Evolutionary conservation across 108 stramenopile species (phyloP).

Genomic region (Cyclotella cryptica): DNA sequence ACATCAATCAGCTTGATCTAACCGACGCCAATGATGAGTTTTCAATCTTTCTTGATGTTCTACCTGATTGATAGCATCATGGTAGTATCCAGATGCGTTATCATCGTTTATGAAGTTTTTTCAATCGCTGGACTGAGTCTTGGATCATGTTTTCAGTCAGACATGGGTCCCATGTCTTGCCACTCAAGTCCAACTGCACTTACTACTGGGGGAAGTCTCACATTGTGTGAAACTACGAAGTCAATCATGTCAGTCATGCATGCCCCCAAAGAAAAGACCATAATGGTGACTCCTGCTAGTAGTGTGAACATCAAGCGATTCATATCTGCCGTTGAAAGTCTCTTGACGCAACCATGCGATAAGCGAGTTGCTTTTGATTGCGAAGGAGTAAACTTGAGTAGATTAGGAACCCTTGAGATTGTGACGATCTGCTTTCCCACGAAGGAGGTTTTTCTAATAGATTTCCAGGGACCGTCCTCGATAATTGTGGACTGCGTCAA

Average conservation of each 20-base stretch:
- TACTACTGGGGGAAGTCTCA: no score
- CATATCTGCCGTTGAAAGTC: constrained; percentile 8
- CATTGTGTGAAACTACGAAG: no score
- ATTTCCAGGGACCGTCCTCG: constrained; percentile 1
- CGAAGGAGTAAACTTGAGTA: constrained; percentile 50
- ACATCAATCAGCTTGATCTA: constrained; percentile 82
- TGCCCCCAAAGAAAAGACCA: no score
- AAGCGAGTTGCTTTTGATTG: constrained; percentile 45
- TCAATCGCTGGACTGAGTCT: no score
- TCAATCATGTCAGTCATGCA: no score
- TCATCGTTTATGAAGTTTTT: no score
- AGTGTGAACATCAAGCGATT: constrained; percentile 4
- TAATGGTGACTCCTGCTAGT: not conserved
- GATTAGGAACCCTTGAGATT: constrained; percentile 44
- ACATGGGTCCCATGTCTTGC: no score
- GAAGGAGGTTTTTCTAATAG: constrained; percentile 15
- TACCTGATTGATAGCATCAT: constrained; percentile 5
- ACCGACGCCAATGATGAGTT: constrained; percentile 54
- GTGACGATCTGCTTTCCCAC: constrained; percentile 38
- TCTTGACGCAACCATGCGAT: constrained; percentile 4
- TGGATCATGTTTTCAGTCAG: no score
- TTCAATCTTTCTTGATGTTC: constrained; percentile 46
- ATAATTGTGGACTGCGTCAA: constrained; percentile 19
- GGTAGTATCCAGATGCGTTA: no score
- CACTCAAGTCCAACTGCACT: no score